phyloP scores from a whole-genome alignment of 192 early-diverging fungal genomes.

The Gonapodya sp. region DNA sequence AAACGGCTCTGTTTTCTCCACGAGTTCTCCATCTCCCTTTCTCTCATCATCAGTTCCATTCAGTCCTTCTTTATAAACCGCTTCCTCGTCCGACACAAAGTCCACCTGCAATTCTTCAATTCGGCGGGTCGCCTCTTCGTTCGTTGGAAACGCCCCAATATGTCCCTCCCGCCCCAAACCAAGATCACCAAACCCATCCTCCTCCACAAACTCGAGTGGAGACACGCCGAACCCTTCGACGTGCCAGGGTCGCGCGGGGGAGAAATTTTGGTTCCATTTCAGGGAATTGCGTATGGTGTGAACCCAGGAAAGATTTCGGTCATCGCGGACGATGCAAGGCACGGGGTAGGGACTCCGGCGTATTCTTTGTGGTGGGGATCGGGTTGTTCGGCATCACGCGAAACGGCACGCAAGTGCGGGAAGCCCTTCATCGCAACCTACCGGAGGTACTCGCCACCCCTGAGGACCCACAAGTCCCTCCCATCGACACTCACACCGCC shows the following conservation, averaged over 20 bases:
- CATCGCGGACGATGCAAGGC: slow-evolving; percentile 60
- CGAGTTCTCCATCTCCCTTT: not conserved
- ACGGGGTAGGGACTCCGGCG: slow-evolving; percentile 57
- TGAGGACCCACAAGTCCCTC: slow-evolving; percentile 56
- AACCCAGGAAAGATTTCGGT: slow-evolving; percentile 63
- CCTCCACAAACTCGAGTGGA: not conserved
- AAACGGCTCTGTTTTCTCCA: too few relatives aligned
- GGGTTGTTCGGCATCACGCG: too few relatives aligned
- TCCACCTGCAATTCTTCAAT: not conserved
- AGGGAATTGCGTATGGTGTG: slow-evolving; percentile 75
- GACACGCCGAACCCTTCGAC: not conserved
- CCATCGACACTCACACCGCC: slow-evolving; percentile 69
- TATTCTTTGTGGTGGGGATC: not conserved
- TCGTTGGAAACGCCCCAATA: not conserved
- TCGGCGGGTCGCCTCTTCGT: not conserved
- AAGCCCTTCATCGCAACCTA: slow-evolving; percentile 17
- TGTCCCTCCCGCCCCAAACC: not conserved
- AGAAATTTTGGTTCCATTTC: slow-evolving; percentile 77
- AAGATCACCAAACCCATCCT: not conserved
- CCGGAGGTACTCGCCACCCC: slow-evolving; percentile 57
- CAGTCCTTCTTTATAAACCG: not conserved
- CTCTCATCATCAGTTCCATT: not conserved
- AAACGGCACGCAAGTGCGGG: slow-evolving; percentile 27
- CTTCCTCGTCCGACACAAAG: not conserved
- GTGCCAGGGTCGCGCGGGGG: slow-evolving; percentile 6